Evolutionary conservation across 805 yeast genomes (phyloP).

Genomic region (Ogataea pignaliae): DNA sequence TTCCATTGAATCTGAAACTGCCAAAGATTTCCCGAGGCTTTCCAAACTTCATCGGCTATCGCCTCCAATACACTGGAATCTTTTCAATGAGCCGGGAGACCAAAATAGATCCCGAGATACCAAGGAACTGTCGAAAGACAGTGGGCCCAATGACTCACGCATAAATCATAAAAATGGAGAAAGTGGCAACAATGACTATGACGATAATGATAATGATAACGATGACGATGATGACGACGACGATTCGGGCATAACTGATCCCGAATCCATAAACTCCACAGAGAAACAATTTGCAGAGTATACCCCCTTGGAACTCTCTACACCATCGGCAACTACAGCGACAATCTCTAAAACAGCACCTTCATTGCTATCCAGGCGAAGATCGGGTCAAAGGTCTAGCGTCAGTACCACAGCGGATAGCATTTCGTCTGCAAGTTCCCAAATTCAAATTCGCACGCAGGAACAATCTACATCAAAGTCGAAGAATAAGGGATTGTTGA

Average conservation of each 20-base stretch:
- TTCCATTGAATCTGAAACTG: not conserved
- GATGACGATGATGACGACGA: not conserved
- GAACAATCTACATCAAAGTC: not conserved
- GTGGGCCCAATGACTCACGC: no score
- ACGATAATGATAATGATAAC: no score
- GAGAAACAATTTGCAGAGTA: not conserved
- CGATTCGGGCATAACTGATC: not conserved
- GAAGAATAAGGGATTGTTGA: slow-evolving; percentile 8
- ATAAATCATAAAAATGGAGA: not conserved
- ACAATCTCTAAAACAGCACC: not conserved
- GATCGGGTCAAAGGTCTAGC: not conserved
- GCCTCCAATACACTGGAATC: slow-evolving; percentile 5
- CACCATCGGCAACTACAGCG: not conserved
- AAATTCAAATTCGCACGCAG: not conserved
- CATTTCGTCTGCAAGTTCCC: no score
- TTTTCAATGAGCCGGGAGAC: not conserved
- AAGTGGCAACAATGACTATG: not conserved
- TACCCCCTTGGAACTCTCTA: not conserved
- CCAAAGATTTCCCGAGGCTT: not conserved
- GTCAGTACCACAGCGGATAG: no score
- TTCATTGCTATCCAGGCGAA: not conserved
- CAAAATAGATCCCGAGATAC: not conserved
- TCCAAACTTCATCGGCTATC: not conserved
- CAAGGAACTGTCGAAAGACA: not conserved
- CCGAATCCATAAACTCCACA: not conserved